Conservation (phyloP, 495 filamentous ascomycete species). For the Xylaria grammica region DNA sequence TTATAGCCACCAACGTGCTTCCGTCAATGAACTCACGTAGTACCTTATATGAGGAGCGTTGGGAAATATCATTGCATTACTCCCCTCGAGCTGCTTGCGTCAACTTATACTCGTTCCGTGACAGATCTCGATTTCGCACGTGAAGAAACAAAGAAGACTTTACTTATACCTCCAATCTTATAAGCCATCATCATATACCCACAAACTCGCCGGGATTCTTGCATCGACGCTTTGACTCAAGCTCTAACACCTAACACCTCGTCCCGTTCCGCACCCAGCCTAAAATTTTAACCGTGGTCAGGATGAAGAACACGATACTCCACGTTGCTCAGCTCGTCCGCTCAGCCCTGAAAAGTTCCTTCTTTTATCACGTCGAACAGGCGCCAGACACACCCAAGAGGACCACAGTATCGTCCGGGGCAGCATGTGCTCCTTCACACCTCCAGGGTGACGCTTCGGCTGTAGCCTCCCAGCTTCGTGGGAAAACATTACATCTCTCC, state of each 20-base stretch:
- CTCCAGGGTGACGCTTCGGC: slow-evolving; percentile 26
- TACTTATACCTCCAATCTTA: neutral
- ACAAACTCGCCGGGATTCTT: slow-evolving; percentile 10
- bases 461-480: slow-evolving; percentile 30
- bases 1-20: neutral
- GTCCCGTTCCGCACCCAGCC: neutral
- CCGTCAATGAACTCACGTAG: neutral
- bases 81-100: neutral
- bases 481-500: slow-evolving; percentile 31
- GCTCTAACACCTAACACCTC: neutral
- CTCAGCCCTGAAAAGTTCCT: slow-evolving; percentile 19
- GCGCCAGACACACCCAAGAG: slow-evolving; percentile 1
- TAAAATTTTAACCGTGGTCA: slow-evolving; percentile 12
- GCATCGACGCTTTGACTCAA: slow-evolving; percentile 18
- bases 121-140: neutral
- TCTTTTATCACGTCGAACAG: slow-evolving; percentile 22
- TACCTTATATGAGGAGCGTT: neutral
- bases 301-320: slow-evolving; percentile 27
- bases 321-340: slow-evolving; percentile 25
- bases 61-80: neutral
- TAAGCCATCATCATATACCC: slow-evolving; percentile 3
- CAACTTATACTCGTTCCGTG: neutral
- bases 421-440: slow-evolving; percentile 9
- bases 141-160: neutral
- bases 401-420: neutral